Percentiles rank a stretch among this genome's conserved stretches.
These are phyloP conservation scores for Geotrichum candidum DNA, from an alignment of 1,139 yeast genomes.

Conservation along the genomic window DNA sequence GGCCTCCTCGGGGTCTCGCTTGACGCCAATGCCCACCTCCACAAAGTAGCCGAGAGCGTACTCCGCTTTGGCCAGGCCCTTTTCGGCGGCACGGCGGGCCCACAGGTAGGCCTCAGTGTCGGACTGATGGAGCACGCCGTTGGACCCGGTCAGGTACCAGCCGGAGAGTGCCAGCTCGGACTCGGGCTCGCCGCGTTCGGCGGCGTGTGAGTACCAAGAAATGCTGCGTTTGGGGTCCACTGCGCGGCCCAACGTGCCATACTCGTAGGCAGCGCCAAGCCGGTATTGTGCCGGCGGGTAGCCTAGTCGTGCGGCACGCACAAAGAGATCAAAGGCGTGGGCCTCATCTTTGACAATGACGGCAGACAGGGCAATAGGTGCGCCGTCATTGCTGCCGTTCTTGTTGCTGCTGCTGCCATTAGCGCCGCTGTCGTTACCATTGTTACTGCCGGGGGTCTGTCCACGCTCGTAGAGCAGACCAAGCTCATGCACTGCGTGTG, in stretches of 20 bases:
- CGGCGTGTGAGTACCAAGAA: constrained; percentile 86
- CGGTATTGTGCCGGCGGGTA: constrained; percentile 81
- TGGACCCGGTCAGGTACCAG: constrained; percentile 84
- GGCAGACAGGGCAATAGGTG: constrained; percentile 19
- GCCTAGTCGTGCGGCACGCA: constrained; percentile 69
- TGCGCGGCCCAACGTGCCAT: constrained; percentile 66
- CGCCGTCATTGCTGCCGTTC: constrained; percentile 2
- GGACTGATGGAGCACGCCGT: constrained; percentile 60
- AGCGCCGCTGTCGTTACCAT: not conserved
- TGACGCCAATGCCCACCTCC: constrained; percentile 72
- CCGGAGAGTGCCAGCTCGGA: constrained; percentile 87
- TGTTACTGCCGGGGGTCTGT: constrained; percentile 33
- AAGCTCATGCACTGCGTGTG: constrained; percentile 57
- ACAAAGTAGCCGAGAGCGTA: constrained; percentile 77
- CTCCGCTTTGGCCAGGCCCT: constrained; percentile 74
- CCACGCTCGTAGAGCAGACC: constrained; percentile 70
- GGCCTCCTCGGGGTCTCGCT: constrained; percentile 44
- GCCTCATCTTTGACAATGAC: constrained; percentile 41
- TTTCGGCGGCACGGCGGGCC: constrained; percentile 83
- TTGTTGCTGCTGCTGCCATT: constrained; percentile 38
- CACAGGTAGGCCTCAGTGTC: constrained; percentile 81
- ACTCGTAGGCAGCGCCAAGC: constrained; percentile 81
- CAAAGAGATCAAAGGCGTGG: constrained; percentile 63
- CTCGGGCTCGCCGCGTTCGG: constrained; percentile 65
- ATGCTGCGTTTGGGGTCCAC: constrained; percentile 69